These are phyloP conservation scores for Agaricales sp. DNA, from an alignment of 1,284 basidiomycete genomes.

Conservation along the genomic window DNA sequence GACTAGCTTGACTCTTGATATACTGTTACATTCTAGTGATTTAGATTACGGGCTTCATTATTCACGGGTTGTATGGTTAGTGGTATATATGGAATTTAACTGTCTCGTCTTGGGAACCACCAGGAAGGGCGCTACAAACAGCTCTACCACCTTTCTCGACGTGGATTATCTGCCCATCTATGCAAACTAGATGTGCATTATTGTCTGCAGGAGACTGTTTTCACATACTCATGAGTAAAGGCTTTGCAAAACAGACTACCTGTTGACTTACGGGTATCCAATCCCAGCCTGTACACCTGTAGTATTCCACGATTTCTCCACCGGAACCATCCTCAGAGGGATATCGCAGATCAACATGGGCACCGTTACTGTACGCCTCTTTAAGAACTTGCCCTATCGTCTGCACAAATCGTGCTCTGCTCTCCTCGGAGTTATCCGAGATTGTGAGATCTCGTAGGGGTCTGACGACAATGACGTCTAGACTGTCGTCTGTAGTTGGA, in stretches of 20 bases:
- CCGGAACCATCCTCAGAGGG: constrained; percentile 27
- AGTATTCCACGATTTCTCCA: constrained; percentile 65
- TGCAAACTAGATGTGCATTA: constrained; percentile 57
- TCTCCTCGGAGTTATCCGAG: constrained; percentile 13
- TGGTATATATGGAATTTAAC: not conserved
- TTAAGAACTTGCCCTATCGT: constrained; percentile 44
- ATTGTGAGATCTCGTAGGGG: constrained; percentile 59
- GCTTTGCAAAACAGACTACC: no score
- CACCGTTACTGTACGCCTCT: constrained; percentile 65
- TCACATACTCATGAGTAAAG: no score
- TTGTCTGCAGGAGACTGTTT: constrained; percentile 49
- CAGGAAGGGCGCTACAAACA: constrained; percentile 22
- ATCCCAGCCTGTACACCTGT: constrained; percentile 72
- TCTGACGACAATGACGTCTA: constrained; percentile 63
- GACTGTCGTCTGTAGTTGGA: constrained; percentile 47
- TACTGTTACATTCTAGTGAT: no score
- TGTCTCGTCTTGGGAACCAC: not conserved
- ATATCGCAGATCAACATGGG: constrained; percentile 59
- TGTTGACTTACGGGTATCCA: constrained; percentile 66
- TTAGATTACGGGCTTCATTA: no score
- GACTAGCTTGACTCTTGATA: no score
- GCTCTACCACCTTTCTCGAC: constrained; percentile 49
- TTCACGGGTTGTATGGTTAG: no score
- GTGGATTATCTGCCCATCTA: constrained; percentile 58
- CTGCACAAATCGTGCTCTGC: constrained; percentile 33